Percentiles rank a stretch among this genome's conserved stretches.
Evolutionary conservation across 371 early-diverging fungal genomes (phyloP).

Genomic region (Coemansia sp.): DNA sequence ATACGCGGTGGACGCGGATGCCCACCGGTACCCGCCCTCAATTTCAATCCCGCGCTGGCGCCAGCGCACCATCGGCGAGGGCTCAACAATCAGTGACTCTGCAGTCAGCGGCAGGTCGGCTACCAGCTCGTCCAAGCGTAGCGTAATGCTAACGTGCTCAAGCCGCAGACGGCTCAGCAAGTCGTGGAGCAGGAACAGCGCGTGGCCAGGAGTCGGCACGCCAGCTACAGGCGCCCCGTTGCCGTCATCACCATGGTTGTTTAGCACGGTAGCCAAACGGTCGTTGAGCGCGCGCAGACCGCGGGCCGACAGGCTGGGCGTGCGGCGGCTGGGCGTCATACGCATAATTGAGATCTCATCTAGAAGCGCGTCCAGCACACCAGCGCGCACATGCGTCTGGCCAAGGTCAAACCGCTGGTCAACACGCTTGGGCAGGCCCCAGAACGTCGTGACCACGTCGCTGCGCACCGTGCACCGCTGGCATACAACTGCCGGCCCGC

Average conservation of each 20-base stretch:
- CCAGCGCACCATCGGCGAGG: constrained; percentile 47
- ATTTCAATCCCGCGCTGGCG: constrained; percentile 38
- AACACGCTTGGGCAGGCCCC: constrained; percentile 47
- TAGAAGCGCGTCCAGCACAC: constrained; percentile 33
- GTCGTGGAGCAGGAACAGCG: constrained; percentile 43
- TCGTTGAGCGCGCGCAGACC: constrained; percentile 29
- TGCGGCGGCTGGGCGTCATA: constrained; percentile 13
- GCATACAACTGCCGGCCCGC: constrained; percentile 39
- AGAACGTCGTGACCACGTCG: constrained; percentile 47
- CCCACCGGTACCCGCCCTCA: constrained; percentile 44
- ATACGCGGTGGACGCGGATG: constrained; percentile 43
- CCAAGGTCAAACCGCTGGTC: constrained; percentile 43
- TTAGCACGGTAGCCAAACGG: constrained; percentile 24
- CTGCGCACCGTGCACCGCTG: constrained; percentile 44
- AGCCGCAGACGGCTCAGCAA: constrained; percentile 44
- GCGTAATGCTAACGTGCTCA: constrained; percentile 44
- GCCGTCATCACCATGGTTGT: too few relatives aligned
- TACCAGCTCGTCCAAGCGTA: constrained; percentile 33
- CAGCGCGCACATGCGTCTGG: constrained; percentile 41
- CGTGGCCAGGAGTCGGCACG: not conserved
- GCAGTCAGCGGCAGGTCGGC: constrained; percentile 44
- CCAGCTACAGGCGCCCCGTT: not conserved
- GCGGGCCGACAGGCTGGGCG: constrained; percentile 20
- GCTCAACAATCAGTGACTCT: constrained; percentile 17
- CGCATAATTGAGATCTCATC: constrained; percentile 41